phyloP scores from a whole-genome alignment of 2,329 filamentous ascomycete species.

The Colletotrichum sublineola region DNA sequence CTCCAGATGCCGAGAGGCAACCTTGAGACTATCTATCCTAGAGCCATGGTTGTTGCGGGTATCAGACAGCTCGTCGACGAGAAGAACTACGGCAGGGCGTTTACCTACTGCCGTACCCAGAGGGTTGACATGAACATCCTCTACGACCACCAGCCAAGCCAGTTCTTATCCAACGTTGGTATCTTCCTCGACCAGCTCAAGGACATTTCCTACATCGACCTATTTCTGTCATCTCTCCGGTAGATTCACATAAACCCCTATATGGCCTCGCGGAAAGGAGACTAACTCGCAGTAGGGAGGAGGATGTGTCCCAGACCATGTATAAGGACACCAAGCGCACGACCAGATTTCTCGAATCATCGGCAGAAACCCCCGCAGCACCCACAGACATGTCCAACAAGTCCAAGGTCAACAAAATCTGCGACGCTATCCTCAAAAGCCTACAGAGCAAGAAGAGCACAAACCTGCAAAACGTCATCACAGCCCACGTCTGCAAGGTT shows the following conservation, averaged over 20 bases:
- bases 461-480: constrained; percentile 91
- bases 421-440: constrained; percentile 82
- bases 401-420: constrained; percentile 88
- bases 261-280: neutral
- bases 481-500: constrained; percentile 92
- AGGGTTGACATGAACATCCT: constrained; percentile 98
- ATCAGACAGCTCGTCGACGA: constrained; percentile 85
- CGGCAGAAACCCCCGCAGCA: constrained; percentile 39
- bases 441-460: constrained; percentile 72
- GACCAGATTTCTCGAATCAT: constrained; percentile 7
- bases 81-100: constrained; percentile 86
- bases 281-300: constrained; percentile 69
- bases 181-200: constrained; percentile 88
- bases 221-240: constrained; percentile 90
- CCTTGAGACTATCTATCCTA: constrained; percentile 92
- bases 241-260: constrained; percentile 53
- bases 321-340: constrained; percentile 84
- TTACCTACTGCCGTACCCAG: constrained; percentile 89
- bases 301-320: constrained; percentile 93
- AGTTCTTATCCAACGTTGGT: constrained; percentile 82
- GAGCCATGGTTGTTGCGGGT: constrained; percentile 91
- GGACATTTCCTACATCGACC: constrained; percentile 85
- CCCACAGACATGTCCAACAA: constrained; percentile 37
- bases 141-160: constrained; percentile 89
- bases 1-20: constrained; percentile 98